phyloP scores from a whole-genome alignment of 495 filamentous ascomycete species.

The Neurospora sp. region DNA sequence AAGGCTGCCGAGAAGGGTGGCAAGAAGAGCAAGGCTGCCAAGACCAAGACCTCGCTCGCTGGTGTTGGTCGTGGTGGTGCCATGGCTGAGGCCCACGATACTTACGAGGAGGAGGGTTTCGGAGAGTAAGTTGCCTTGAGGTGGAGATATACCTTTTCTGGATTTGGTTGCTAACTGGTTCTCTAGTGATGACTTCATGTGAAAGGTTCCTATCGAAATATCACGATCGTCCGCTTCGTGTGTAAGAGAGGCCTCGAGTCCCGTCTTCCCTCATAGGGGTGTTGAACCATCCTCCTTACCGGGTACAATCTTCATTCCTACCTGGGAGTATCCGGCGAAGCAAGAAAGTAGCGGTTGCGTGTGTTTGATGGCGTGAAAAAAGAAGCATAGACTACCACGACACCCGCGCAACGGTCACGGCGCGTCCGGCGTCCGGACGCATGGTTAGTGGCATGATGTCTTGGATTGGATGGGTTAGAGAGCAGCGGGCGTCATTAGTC shows the following conservation, averaged over 20 bases:
- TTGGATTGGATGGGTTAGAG: background rate
- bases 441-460: background rate
- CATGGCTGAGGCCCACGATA: constrained; percentile 54
- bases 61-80: constrained; percentile 47
- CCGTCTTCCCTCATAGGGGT: background rate
- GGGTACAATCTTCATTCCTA: background rate
- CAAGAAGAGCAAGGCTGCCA: constrained; percentile 92
- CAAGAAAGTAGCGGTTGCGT: background rate
- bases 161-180: constrained; percentile 9
- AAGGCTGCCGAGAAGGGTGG: constrained; percentile 86
- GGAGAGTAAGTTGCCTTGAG: constrained; percentile 54
- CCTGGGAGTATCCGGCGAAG: background rate
- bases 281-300: background rate
- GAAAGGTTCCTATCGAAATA: constrained; percentile 16
- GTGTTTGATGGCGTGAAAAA: background rate
- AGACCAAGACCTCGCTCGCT: constrained; percentile 80
- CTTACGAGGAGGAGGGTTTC: constrained; percentile 67
- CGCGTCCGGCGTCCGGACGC: background rate
- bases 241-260: background rate
- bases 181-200: constrained; percentile 43
- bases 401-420: background rate
- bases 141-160: background rate
- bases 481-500: background rate
- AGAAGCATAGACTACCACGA: background rate
- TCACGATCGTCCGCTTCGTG: background rate